Evolutionary conservation across 192 early-diverging fungal species (phyloP).

Genomic region (Phlyctochytrium planicorne): DNA sequence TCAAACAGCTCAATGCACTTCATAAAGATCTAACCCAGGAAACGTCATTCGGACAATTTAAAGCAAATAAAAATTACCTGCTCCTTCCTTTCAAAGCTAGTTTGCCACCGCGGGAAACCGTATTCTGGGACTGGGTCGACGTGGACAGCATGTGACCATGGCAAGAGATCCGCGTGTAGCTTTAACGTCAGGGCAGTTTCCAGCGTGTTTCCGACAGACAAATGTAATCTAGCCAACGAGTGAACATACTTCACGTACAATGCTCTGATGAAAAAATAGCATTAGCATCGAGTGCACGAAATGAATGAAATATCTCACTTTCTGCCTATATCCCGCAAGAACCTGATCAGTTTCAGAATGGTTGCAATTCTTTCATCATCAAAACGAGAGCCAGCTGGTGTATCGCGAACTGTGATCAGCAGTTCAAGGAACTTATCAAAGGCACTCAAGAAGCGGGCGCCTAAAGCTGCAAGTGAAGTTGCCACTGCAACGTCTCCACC

Average conservation of each 20-base stretch:
- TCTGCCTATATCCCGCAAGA: slow-evolving; percentile 59
- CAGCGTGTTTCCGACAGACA: slow-evolving; percentile 50
- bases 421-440: slow-evolving; percentile 54
- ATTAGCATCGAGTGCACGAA: slow-evolving; percentile 13
- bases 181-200: slow-evolving; percentile 70
- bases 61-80: slow-evolving; percentile 6
- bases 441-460: slow-evolving; percentile 43
- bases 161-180: slow-evolving; percentile 64
- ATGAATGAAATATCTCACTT: slow-evolving; percentile 14
- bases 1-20: slow-evolving; percentile 63
- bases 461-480: slow-evolving; percentile 19
- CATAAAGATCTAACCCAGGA: slow-evolving; percentile 40
- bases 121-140: slow-evolving; percentile 52
- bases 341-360: slow-evolving; percentile 62
- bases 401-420: slow-evolving; percentile 48
- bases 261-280: slow-evolving; percentile 22
- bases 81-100: slow-evolving; percentile 65
- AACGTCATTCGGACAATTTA: not conserved
- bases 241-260: slow-evolving; percentile 72
- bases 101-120: slow-evolving; percentile 46
- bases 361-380: slow-evolving; percentile 64
- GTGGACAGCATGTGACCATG: slow-evolving; percentile 56
- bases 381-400: slow-evolving; percentile 53
- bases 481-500: not conserved
- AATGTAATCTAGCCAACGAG: slow-evolving; percentile 57